Base-by-base conservation (phyloP, 371 early-diverging fungal genomes). In the Zychaea mexicana region DNA sequence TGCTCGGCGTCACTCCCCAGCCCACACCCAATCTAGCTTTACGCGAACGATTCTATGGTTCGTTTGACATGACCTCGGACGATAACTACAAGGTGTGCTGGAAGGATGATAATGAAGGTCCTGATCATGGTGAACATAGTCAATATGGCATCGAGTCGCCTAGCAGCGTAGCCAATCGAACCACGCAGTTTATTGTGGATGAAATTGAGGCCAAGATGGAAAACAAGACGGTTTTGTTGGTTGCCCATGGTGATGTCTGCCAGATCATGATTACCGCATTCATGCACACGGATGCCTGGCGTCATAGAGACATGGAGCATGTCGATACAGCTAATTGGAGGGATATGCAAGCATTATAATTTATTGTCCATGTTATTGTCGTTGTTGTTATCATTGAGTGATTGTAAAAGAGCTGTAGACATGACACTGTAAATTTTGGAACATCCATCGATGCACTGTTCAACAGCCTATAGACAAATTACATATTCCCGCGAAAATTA, bases 391-490 rank as follows among this genome's bases (percentile, higher is more conserved):
- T 54, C 19, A 22, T 22, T 28, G 38, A 79, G 59, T 3, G 82
- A 82, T 61, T 76, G 70, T 38, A 79, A 66, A 52, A 82, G 68
- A n/a, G 79, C 74, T 31, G 76, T 70, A 8, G 79, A 75, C 85
- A 94, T 90, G 36, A 94, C 90, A 31, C 86, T 85, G 65, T 91
- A 90, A 36, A 95, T 88, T 70, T 95, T 91, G 22, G 92, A 85
- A 68, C 92, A 89, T 2, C 90, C 88, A 73, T 94, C 93, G 15
- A 92, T 83, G 60, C 95, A 92, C n/a, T 89, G 79, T 65, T 92
- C 91, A 38, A 94, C 76, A 7, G 92, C 94, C 87, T 92, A 77
- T 21, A 49, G 28, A 42, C 24, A 2, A 10, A 61, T 22, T 46
- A 13, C 38, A 31, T 45, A 26, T n/a, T 38, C 33, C 33, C 5